These are phyloP conservation scores for Penicillium oxalicum DNA, from an alignment of 2,329 filamentous ascomycete species.

Conservation along the genomic window DNA sequence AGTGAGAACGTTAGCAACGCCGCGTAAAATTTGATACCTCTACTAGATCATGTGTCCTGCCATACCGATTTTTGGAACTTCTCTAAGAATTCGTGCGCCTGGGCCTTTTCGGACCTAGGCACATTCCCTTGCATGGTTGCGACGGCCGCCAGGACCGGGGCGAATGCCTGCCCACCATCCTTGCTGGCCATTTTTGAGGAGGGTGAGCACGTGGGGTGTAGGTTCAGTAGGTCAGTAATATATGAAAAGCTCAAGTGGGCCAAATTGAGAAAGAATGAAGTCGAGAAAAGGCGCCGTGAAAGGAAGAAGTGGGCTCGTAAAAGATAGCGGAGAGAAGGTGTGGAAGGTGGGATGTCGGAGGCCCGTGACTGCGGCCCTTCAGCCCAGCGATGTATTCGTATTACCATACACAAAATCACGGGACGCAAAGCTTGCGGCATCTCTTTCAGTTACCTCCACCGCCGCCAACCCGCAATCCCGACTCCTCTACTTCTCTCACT, in stretches of 20 bases:
- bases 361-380: constrained; percentile 10
- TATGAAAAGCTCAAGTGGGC: constrained; percentile 1
- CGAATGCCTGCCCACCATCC: constrained; percentile 65
- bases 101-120: constrained; percentile 75
- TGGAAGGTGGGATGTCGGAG: constrained; percentile 22
- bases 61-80: constrained; percentile 96
- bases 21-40: not conserved
- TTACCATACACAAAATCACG: constrained; percentile 21
- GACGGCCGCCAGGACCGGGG: constrained; percentile 80
- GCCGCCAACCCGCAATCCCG: not conserved
- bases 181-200: constrained; percentile 58
- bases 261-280: constrained; percentile 14
- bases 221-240: constrained; percentile 9
- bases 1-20: not conserved
- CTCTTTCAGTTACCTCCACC: constrained; percentile 7
- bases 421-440: constrained; percentile 19
- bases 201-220: constrained; percentile 2
- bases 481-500: constrained; percentile 4
- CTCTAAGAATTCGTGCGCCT: constrained; percentile 85
- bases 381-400: constrained; percentile 11
- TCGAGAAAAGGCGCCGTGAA: constrained; percentile 6
- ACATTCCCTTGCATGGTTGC: constrained; percentile 82
- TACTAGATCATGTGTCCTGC: constrained; percentile 5
- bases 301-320: constrained; percentile 5
- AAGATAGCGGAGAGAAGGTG: constrained; percentile 6